Conservation (phyloP, 345 rosid species). For the Melaleuca alternifolia region DNA sequence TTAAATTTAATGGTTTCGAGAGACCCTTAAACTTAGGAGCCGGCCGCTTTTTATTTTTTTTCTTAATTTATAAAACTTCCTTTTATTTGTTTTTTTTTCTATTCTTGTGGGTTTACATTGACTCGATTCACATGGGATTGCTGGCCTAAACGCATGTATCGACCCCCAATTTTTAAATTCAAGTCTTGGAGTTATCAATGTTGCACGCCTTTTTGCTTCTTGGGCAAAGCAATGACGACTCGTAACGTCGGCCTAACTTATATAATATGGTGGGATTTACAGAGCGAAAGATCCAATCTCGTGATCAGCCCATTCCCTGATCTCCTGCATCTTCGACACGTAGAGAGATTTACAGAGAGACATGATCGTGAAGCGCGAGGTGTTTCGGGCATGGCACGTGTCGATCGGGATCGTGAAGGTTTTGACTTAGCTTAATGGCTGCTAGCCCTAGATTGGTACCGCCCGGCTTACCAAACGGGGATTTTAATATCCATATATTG, state of each 20-base stretch:
- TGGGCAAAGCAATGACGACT: neutral
- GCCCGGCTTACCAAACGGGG: no score
- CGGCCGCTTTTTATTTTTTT: neutral
- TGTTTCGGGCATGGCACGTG: neutral
- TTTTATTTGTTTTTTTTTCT: neutral
- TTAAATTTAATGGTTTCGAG: neutral
- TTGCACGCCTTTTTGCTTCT: neutral
- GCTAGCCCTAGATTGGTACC: no score
- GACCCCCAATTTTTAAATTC: no score
- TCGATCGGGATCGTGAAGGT: neutral
- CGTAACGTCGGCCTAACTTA: neutral
- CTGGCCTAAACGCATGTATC: no score
- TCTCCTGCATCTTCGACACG: neutral
- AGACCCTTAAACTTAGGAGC: neutral
- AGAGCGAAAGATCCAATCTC: neutral
- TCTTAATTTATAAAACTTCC: neutral
- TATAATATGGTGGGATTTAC: neutral
- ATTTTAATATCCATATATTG: no score
- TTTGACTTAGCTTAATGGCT: neutral
- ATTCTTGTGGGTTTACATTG: neutral
- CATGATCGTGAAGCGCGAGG: no score
- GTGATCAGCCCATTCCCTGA: neutral
- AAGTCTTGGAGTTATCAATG: neutral
- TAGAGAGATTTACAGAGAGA: accelerated
- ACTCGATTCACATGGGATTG: neutral